phyloP scores from a whole-genome alignment of 495 filamentous ascomycete species.

The Bacidia rubella region DNA sequence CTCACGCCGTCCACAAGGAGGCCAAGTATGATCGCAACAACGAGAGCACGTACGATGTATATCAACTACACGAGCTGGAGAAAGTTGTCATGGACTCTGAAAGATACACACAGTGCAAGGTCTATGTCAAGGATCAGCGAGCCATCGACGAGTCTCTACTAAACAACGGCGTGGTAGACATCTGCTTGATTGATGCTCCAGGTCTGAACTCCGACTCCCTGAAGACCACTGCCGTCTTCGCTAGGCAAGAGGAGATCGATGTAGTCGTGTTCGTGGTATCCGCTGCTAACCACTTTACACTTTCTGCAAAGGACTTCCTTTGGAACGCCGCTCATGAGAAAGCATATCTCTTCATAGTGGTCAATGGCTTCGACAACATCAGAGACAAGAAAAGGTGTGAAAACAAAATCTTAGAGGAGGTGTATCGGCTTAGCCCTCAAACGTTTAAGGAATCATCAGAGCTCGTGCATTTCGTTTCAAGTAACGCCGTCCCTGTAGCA shows the following conservation, averaged over 20 bases:
- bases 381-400: constrained; percentile 75
- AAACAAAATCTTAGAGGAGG: constrained; percentile 84
- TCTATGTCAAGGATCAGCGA: constrained; percentile 87
- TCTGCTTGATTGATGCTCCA: constrained; percentile 92
- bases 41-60: constrained; percentile 87
- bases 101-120: constrained; percentile 85
- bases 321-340: constrained; percentile 91
- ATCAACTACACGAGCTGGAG: constrained; percentile 60
- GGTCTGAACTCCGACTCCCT: constrained; percentile 90
- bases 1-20: constrained; percentile 83
- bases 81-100: constrained; percentile 79
- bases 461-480: constrained; percentile 94
- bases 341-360: constrained; percentile 97
- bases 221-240: constrained; percentile 94
- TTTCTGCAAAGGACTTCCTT: constrained; percentile 93
- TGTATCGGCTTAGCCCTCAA: constrained; percentile 67
- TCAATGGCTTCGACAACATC: constrained; percentile 93
- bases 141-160: constrained; percentile 85
- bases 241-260: constrained; percentile 94
- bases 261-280: constrained; percentile 98
- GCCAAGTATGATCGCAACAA: constrained; percentile 72
- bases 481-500: constrained; percentile 73
- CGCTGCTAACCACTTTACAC: constrained; percentile 92
- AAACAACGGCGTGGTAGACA: constrained; percentile 96
- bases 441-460: constrained; percentile 89